Conservation (phyloP, 73 alveolate species). For the Tetrahymena elliotti region DNA sequence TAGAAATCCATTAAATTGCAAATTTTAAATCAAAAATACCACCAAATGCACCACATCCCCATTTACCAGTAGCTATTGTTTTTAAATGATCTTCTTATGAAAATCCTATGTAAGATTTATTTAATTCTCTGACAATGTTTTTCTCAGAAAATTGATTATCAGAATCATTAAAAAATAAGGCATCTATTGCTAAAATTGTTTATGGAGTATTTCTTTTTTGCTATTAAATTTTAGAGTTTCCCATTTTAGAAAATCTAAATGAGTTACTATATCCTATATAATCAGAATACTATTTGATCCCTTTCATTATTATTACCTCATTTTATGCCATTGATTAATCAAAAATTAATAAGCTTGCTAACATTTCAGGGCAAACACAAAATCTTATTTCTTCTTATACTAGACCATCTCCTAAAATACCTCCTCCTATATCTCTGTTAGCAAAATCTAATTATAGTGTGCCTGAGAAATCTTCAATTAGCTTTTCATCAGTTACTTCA, state of each 20-base stretch:
- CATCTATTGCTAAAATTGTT: constrained; percentile 55
- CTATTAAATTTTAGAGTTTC: background rate
- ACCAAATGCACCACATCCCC: constrained; percentile 65
- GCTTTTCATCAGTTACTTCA: background rate
- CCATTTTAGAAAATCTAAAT: background rate
- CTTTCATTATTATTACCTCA: constrained; percentile 65
- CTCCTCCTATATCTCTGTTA: constrained; percentile 76
- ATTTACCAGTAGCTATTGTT: constrained; percentile 44
- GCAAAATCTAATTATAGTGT: constrained; percentile 58
- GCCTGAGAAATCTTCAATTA: background rate
- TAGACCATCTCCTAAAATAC: constrained; percentile 55
- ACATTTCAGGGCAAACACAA: constrained; percentile 64
- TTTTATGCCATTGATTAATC: constrained; percentile 52
- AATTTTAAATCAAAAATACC: constrained; percentile 50
- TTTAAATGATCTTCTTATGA: background rate
- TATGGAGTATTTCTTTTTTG: background rate
- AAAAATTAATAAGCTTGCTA: constrained; percentile 45
- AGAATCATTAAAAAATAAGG: constrained; percentile 10
- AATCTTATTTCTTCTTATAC: constrained; percentile 78
- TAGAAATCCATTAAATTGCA: constrained; percentile 45
- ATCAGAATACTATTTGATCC: constrained; percentile 54
- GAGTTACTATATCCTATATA: constrained; percentile 55
- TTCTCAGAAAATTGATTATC: constrained; percentile 14
- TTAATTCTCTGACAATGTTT: constrained; percentile 27
- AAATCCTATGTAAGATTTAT: constrained; percentile 47